Conservation (phyloP, 2,329 filamentous ascomycete genomes). For the Ophiostoma angusticollis region DNA sequence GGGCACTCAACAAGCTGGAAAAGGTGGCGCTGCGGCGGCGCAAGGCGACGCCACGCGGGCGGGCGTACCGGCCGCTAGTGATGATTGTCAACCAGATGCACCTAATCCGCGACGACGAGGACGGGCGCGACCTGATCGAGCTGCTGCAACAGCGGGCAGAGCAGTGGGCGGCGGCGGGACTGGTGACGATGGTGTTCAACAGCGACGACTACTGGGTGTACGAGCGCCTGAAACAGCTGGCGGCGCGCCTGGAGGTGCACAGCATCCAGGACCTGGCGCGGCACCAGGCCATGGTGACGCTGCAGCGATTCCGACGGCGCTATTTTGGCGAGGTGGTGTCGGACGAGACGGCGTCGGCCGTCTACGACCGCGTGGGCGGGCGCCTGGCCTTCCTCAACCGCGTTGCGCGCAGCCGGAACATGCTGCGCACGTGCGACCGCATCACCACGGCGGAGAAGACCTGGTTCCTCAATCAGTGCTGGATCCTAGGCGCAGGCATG, state of each 20-base stretch:
- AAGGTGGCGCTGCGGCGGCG: slow-evolving; percentile 76
- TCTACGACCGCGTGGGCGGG: slow-evolving; percentile 81
- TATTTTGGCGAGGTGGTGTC: slow-evolving; percentile 56
- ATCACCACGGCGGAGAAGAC: slow-evolving; percentile 58
- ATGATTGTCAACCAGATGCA: slow-evolving; percentile 92
- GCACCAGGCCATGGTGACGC: slow-evolving; percentile 58
- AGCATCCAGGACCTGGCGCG: slow-evolving; percentile 76
- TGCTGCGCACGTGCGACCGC: slow-evolving; percentile 58
- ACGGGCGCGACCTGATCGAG: slow-evolving; percentile 86
- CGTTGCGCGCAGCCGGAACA: slow-evolving; percentile 75
- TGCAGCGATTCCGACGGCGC: slow-evolving; percentile 66
- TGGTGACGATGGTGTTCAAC: slow-evolving; percentile 90
- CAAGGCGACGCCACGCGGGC: slow-evolving; percentile 35
- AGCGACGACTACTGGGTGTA: slow-evolving; percentile 99
- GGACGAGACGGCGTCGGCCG: slow-evolving; percentile 49
- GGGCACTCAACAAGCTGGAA: slow-evolving; percentile 93
- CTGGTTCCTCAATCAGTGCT: slow-evolving; percentile 68
- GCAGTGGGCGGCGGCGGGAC: slow-evolving; percentile 84
- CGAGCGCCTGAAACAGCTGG: slow-evolving; percentile 81
- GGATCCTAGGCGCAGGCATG: slow-evolving; percentile 59
- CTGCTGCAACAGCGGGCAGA: slow-evolving; percentile 91
- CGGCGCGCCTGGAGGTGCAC: slow-evolving; percentile 89
- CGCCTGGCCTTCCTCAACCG: slow-evolving; percentile 77
- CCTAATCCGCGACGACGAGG: slow-evolving; percentile 78
- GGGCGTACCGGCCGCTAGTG: slow-evolving; percentile 48